Conservation (phyloP, 2,329 filamentous ascomycete species). For the Coleophoma crateriformis region DNA sequence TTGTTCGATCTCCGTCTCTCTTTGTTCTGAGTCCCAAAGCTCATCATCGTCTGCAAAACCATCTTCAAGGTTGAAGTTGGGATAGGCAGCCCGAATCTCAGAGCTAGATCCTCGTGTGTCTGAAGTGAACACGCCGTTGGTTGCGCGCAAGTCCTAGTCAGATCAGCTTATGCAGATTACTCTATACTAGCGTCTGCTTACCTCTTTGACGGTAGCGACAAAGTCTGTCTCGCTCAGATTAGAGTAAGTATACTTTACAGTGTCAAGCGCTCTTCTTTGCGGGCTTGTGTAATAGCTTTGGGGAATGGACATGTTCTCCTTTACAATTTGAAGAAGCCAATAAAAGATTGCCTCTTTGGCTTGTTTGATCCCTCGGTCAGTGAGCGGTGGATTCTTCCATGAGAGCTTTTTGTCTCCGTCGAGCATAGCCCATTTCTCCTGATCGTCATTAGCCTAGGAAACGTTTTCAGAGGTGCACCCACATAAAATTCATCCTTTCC, state of each 20-base stretch:
- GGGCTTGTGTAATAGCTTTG: background rate
- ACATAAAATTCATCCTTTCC: too few species aligned
- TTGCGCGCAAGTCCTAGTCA: background rate
- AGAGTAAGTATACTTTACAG: background rate
- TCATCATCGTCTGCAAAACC: background rate
- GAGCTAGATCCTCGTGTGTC: background rate
- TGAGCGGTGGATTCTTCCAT: background rate
- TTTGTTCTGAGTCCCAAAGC: background rate
- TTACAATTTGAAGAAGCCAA: background rate
- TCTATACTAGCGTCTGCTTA: background rate
- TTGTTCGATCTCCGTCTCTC: background rate
- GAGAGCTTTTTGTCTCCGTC: too few species aligned
- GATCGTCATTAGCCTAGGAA: too few species aligned
- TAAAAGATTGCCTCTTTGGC: background rate
- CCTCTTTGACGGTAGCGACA: background rate
- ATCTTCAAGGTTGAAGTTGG: background rate
- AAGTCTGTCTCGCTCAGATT: background rate
- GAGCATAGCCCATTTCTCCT: too few species aligned
- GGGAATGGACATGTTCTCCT: background rate
- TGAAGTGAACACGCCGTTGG: too few species aligned
- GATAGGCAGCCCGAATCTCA: background rate
- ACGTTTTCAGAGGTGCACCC: too few species aligned
- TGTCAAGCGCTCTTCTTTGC: background rate
- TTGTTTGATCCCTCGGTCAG: background rate
- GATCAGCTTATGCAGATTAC: too few species aligned